Conservation (phyloP, 2,329 filamentous ascomycete species). For the Zelopaecilomyces penicillatus region DNA sequence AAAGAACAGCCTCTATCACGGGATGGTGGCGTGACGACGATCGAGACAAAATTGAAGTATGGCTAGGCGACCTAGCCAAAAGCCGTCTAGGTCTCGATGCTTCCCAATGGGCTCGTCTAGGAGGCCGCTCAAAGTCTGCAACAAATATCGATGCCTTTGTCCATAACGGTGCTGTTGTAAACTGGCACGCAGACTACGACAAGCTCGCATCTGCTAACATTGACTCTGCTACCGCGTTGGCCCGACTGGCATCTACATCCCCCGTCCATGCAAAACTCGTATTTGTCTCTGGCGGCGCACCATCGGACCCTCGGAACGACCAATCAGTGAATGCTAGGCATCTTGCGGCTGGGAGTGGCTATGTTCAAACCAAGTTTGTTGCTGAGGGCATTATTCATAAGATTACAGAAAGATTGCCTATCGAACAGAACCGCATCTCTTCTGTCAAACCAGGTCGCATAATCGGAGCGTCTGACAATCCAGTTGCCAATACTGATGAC, state of each 20-base stretch:
- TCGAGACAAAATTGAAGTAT: conserved; percentile 4
- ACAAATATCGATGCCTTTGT: conserved; percentile 61
- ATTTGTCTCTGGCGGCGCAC: conserved; percentile 16
- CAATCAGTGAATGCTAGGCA: neutral
- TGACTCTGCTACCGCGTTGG: conserved; percentile 16
- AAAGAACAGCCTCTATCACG: conserved; percentile 1
- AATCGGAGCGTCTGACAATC: conserved; percentile 13
- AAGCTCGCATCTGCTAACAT: conserved; percentile 68
- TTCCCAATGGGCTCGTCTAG: conserved; percentile 51
- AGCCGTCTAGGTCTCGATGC: conserved; percentile 60
- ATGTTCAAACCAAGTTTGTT: conserved; percentile 17
- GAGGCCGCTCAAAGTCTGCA: neutral
- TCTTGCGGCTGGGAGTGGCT: conserved; percentile 8
- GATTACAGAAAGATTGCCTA: conserved; percentile 1
- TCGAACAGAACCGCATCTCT: conserved; percentile 8
- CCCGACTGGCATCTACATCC: conserved; percentile 10
- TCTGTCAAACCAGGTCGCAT: conserved; percentile 17
- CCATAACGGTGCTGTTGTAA: conserved; percentile 73
- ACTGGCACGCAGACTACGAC: conserved; percentile 74
- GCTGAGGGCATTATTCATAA: conserved; percentile 13
- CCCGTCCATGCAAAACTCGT: conserved; percentile 12
- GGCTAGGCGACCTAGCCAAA: conserved; percentile 34
- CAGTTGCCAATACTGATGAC: conserved; percentile 17
- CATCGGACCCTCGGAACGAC: conserved; percentile 1
- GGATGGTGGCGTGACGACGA: conserved; percentile 5